These are phyloP conservation scores for Kitagawia praeruptora DNA, from an alignment of 129 eudicot species.

Conservation along the genomic window DNA sequence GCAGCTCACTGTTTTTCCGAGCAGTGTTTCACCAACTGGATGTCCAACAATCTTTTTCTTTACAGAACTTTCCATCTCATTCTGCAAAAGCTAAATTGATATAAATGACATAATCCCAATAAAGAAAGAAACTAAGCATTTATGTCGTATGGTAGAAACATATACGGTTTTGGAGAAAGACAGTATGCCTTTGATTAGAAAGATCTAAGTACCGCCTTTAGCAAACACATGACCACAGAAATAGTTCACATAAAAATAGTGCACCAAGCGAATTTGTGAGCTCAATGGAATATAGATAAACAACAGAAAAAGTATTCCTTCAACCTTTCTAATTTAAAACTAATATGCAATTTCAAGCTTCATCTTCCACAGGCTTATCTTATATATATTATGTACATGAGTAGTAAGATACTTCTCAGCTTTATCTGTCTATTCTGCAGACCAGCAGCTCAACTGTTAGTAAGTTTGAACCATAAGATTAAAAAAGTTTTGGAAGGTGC, in stretches of 20 bases:
- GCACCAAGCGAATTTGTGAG: background rate
- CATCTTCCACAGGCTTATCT: background rate
- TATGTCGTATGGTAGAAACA: background rate
- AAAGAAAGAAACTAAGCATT: background rate
- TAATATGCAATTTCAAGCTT: background rate
- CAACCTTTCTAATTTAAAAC: background rate
- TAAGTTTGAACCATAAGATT: background rate
- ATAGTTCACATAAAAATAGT: background rate
- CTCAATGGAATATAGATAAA: background rate
- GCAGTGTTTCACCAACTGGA: slow-evolving; percentile 63
- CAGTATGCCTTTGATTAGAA: background rate
- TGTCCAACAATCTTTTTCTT: slow-evolving; percentile 62
- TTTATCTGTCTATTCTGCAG: background rate
- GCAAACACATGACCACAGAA: background rate
- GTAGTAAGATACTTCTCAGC: background rate
- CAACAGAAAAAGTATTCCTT: background rate
- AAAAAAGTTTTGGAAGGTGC: background rate
- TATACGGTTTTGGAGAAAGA: background rate
- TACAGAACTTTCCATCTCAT: slow-evolving; percentile 66
- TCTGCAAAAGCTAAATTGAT: slow-evolving; percentile 30
- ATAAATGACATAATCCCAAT: background rate
- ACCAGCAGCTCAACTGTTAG: background rate
- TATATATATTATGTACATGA: background rate
- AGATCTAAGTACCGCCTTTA: background rate
- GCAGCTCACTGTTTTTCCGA: slow-evolving; percentile 69